Base-by-base conservation (phyloP, 176 grass and related monocot species). In the Pontederia crassipes region DNA sequence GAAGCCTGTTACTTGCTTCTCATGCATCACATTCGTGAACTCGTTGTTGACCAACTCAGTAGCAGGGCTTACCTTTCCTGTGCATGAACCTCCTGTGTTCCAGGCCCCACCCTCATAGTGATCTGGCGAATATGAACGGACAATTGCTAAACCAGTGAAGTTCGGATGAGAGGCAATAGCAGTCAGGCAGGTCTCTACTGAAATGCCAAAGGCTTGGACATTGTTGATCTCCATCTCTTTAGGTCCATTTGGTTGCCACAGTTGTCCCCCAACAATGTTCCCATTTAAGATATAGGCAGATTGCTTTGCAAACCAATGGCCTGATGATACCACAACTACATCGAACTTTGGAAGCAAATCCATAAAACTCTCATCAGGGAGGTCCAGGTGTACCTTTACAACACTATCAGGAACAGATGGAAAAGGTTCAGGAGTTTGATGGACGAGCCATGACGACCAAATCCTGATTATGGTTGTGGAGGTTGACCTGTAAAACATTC, bases 371-470 rank as follows among this genome's bases (percentile, higher is more conserved):
- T 91, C 84, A 68, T 97, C 87, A 58, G 84, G 71, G 55, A 90
- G 28, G 73, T 97, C 92, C 65, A 97, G 86, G 69, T 85, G 89
- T 62, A 91, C 84, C 73, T 91, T 87, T 57, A 88, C 81, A 27
- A 97, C 48, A 52, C 72, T 81, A 13, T 82, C 67, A 13, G 87
- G 87, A 57, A 88, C 76, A 46, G 83, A 72, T 18, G 72, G 60
- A 12, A 91, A 80, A 50, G 78, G 69, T 66, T 87, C 84, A 60
- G 17, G 26, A 66, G 81, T 87, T 24, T 45, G 75, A 60, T 91
- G 86, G 15, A 97, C 83, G 60, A 91, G 82, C 86, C 83, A 97
- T 53, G 92, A 91, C 49, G 87, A 97, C 92, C 92, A 97, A 74
- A 97, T 79, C 48, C 92, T 72, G 49, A 82, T 45, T 3, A 97